phyloP scores from a whole-genome alignment of 345 rosid genomes.

The Alliaria petiolata region DNA sequence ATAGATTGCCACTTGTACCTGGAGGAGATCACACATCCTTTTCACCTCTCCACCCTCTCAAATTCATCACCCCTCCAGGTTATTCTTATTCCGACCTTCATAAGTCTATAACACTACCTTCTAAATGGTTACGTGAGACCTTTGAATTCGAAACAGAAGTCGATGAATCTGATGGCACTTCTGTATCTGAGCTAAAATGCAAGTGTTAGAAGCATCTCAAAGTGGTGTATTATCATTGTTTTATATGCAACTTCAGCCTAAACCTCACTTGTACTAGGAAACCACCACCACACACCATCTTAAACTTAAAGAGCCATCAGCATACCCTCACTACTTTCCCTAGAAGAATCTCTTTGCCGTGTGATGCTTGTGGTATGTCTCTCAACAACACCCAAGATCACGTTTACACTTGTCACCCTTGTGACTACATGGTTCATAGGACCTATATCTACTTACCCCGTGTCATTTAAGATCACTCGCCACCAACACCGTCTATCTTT shows the following conservation, averaged over 20 bases:
- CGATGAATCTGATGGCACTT: neutral
- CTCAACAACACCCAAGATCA: neutral
- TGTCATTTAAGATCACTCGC: neutral
- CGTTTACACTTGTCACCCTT: neutral
- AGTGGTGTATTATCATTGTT: neutral
- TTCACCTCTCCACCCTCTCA: neutral
- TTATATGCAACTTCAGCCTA: neutral
- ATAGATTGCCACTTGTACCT: neutral
- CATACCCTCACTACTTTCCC: neutral
- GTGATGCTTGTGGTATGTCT: neutral
- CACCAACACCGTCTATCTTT: neutral
- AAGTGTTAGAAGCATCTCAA: neutral
- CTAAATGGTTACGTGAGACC: neutral
- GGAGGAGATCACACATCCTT: neutral
- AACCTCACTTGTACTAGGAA: neutral
- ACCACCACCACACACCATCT: neutral
- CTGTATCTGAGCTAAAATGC: neutral
- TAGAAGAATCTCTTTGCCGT: neutral
- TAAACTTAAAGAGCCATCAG: neutral
- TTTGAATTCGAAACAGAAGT: neutral
- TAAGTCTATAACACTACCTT: neutral
- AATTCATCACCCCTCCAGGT: neutral
- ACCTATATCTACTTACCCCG: neutral
- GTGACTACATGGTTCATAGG: neutral
- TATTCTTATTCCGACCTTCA: neutral